Base-by-base conservation (phyloP, 306 rosid genomes). In the Vigna reflexopilosa region DNA sequence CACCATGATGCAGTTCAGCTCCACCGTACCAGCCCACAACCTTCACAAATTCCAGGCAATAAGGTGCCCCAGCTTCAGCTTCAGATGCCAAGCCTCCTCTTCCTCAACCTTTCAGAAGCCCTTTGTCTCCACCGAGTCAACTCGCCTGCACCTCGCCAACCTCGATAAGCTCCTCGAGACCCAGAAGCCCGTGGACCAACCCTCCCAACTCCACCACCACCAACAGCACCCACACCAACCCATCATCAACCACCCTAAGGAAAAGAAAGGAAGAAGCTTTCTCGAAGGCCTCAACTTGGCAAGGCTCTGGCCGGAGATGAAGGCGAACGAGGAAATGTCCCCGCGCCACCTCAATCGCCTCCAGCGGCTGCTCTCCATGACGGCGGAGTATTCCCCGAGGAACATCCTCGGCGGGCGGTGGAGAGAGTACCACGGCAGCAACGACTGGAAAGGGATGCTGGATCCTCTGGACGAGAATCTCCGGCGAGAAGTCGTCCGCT, bases 391-490 rank as follows among this genome's bases (percentile, higher is more conserved):
- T 73, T 96, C 99, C 0, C 99, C 99, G 0, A 72, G 97, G 40
- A 96, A 91, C 77, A 45, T 71, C 36, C 79, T 96, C 1, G 89
- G 93, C 8, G 24, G 77, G 66, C 71, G 86, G 11, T 96, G 99
- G 99, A 78, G 69, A 10, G 97, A 96, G 15, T 96, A 91, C 12
- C 99, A 93, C 73, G 98, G 99, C 1, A 71, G 86, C 40, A 84
- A 87, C 19, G 75, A 96, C 54, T 96, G 99, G 99, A 83, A 83
- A 70, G 98, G 98, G 9, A 80, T 96, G 55, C 81, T 96, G 0
- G 97, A 96, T 61, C 99, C 99, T 0, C 89, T 96, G 4, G 98
- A 96, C 2, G 87, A 96, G 79, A 96, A 96, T 85, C 99, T 96
- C 83, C 89, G 98, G 24, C 94, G 99, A 1, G 99, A 96, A 72